Percentiles rank a stretch among this genome's conserved stretches.
Conservation (phyloP, 202 grass and related monocot genomes). For the Setaria italica region DNA sequence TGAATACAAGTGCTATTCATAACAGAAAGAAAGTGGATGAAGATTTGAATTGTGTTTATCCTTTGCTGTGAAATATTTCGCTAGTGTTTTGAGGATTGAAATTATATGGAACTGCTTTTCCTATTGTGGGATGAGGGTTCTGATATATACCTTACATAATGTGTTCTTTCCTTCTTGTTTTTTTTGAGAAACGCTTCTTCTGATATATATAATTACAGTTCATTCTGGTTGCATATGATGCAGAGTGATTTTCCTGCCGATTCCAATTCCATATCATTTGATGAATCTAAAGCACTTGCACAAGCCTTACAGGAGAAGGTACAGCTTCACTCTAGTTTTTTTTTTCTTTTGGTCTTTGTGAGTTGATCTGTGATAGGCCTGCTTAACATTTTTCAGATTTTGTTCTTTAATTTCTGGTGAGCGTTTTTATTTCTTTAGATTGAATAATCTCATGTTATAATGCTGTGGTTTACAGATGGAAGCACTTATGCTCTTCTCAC, state of each 20-base stretch:
- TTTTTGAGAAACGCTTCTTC: constrained; percentile 10
- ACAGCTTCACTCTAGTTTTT: constrained; percentile 2
- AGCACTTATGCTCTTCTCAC: constrained; percentile 86
- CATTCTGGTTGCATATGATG: constrained; percentile 38
- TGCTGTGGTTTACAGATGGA: constrained; percentile 71
- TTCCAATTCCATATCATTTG: constrained; percentile 47
- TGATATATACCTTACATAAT: constrained; percentile 12
- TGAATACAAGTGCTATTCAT: too few relatives aligned
- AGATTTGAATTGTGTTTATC: not conserved
- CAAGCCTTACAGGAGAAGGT: constrained; percentile 99
- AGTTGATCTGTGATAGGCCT: not conserved
- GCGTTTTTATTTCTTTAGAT: not conserved
- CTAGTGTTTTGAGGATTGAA: not conserved
- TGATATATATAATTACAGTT: constrained; percentile 28
- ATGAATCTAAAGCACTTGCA: constrained; percentile 67
- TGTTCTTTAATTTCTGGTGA: constrained; percentile 21
- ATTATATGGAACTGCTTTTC: not conserved
- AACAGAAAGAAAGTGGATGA: not conserved
- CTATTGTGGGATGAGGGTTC: not conserved
- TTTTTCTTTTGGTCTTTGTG: constrained; percentile 1
- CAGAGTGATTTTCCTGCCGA: constrained; percentile 58
- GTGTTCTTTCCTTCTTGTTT: not conserved
- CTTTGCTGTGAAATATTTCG: not conserved
- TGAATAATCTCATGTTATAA: constrained; percentile 37
- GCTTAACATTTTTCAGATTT: constrained; percentile 9